Evolutionary conservation across 75 land plant species (phyloP).

Genomic region (Cryptomeria japonica): DNA sequence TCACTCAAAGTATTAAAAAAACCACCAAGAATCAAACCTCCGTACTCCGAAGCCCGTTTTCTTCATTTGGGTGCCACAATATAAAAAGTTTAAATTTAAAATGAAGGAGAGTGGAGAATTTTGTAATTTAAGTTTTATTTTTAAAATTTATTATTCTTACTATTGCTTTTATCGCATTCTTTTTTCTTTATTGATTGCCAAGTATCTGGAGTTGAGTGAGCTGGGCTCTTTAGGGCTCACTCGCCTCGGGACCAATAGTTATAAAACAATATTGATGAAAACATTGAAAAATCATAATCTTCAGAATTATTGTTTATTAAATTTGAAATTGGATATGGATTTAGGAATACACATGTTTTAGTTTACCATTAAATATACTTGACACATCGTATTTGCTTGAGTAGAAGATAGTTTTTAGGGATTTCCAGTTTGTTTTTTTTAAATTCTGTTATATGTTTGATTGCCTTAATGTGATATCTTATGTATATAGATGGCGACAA

Average conservation of each 20-base stretch:
- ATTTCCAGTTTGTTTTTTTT: neutral
- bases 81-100: neutral
- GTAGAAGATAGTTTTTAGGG: neutral
- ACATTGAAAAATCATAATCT: neutral
- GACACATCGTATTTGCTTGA: neutral
- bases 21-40: neutral
- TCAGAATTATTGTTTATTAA: neutral
- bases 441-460: too few species aligned
- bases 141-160: too few species aligned
- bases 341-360: neutral
- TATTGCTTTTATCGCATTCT: neutral
- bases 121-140: neutral
- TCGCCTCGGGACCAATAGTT: neutral
- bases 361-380: neutral
- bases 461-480: neutral
- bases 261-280: neutral
- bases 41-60: neutral
- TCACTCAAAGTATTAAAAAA: neutral
- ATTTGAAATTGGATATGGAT: neutral
- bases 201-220: neutral
- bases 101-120: neutral
- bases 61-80: neutral
- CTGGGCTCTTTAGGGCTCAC: neutral
- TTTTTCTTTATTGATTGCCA: neutral
- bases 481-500: neutral